Conservation (phyloP, 179 eudicot genomes). For the Corrigiola litoralis region DNA sequence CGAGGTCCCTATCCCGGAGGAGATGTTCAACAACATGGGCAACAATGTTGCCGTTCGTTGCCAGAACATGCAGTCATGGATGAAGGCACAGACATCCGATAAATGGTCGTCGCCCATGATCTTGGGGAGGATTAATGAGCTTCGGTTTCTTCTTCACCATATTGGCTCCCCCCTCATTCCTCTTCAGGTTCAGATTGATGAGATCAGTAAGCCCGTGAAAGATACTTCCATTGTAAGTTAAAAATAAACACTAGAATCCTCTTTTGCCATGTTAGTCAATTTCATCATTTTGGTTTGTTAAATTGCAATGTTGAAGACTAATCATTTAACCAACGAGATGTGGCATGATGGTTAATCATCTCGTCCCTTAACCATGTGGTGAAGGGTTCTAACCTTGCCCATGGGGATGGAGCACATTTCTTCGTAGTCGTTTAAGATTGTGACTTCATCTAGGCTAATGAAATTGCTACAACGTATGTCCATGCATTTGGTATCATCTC, state of each 20-base stretch:
- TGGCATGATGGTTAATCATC: too few species aligned
- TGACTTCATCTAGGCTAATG: too few species aligned
- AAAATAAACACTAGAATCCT: too few species aligned
- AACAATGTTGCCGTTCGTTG: conserved; percentile 55
- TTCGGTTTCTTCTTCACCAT: conserved; percentile 68
- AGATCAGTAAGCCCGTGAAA: conserved; percentile 49
- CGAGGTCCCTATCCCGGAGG: conserved; percentile 95
- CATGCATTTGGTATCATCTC: too few species aligned
- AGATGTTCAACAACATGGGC: conserved; percentile 78
- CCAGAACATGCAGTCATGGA: conserved; percentile 88
- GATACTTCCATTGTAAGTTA: conserved; percentile 75
- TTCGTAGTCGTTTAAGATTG: too few species aligned
- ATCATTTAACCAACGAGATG: too few species aligned
- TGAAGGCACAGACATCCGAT: conserved; percentile 83
- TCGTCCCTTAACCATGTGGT: too few species aligned
- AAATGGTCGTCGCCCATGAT: conserved; percentile 75
- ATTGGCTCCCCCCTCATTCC: conserved; percentile 86
- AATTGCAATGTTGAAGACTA: neutral
- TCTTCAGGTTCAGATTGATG: conserved; percentile 69
- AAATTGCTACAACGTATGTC: too few species aligned
- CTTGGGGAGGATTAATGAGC: conserved; percentile 71
- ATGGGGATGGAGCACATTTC: too few species aligned
- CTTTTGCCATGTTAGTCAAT: neutral
- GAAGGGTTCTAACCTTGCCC: too few species aligned
- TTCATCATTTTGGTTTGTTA: neutral